Base-by-base conservation (phyloP, 2,329 filamentous ascomycete genomes). In the Geosmithia putterillii region DNA sequence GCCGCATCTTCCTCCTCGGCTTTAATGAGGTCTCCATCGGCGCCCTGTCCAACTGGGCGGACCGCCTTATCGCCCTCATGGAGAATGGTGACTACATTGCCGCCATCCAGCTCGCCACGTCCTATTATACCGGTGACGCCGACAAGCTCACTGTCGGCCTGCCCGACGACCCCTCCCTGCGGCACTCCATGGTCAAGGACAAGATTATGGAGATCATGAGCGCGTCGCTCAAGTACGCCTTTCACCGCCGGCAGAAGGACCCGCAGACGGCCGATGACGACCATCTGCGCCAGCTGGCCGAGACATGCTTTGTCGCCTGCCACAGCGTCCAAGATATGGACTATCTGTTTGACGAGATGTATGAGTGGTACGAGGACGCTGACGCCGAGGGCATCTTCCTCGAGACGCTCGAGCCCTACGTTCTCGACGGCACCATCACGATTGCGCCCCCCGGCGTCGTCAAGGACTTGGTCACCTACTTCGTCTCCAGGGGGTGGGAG, bases 31-130 rank as follows among this genome's bases (percentile, higher is more conserved):
- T 95, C 36, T 86, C 87, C 0, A 86, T 96, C 40, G 92, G 92
- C 2, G 85, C 84, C 4, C 65, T 98, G 28, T 96, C 92, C 1
- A 98, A 98, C 52, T 98, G 92, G 92, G 90, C 92, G 2, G 92
- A 98, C 60, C 75, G 92, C 36, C 69, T 98, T 17, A 80, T 95
- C 50, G 89, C 90, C 0, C 71, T 96, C 52, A 95, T 98, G 86
- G 89, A 96, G 58, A 79, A 88, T 45, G 92, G 92, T n/a, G 88
- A 96, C 61, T 95, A 94, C 55, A 84, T 98, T 49, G 84, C 80
- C 12, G 89, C 92, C 2, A 95, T 98, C 47, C 76, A 83, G 50
- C 71, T 98, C 46, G 94, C 90, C 9, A 94, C 88, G 1, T 84
- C 83, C 1, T 98, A 96, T 61, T 96, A 94, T 57, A 82, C 79